Evolutionary conservation across 2,329 filamentous ascomycete species (phyloP).

Genomic region (Metarhizium sp.): DNA sequence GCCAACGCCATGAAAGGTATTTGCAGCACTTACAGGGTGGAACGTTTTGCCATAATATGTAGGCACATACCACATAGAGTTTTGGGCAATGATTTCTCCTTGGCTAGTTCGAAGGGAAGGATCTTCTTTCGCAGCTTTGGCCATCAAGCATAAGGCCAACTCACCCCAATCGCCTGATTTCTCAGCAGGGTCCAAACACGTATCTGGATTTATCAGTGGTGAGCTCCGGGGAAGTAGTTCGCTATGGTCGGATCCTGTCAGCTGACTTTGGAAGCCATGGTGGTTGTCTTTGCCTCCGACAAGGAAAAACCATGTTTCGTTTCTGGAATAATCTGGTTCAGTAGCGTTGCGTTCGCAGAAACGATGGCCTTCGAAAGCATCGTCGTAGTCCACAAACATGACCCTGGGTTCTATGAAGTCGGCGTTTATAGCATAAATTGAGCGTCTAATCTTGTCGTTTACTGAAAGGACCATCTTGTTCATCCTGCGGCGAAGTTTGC

Average conservation of each 20-base stretch:
- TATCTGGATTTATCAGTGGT: constrained; percentile 25
- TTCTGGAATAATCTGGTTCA: constrained; percentile 34
- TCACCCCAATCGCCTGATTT: constrained; percentile 32
- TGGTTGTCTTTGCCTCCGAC: constrained; percentile 34
- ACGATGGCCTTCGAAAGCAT: constrained; percentile 33
- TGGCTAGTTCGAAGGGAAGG: constrained; percentile 22
- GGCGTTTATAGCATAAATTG: constrained; percentile 26
- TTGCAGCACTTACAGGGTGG: constrained; percentile 26
- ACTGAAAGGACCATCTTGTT: constrained; percentile 33
- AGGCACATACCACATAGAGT: constrained; percentile 37
- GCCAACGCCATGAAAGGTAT: not conserved
- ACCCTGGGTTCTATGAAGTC: constrained; percentile 27
- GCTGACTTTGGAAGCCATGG: not conserved
- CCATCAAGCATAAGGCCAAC: constrained; percentile 34
- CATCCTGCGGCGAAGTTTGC: constrained; percentile 28
- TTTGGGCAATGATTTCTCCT: constrained; percentile 16
- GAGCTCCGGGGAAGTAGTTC: constrained; percentile 19
- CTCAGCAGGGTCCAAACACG: constrained; percentile 24
- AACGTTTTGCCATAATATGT: constrained; percentile 37
- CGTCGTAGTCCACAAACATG: constrained; percentile 36
- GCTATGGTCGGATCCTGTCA: not conserved
- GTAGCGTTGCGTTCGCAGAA: constrained; percentile 29
- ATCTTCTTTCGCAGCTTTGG: constrained; percentile 26
- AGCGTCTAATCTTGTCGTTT: constrained; percentile 28
- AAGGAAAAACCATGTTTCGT: constrained; percentile 39